Evolutionary conservation across 2,329 filamentous ascomycete genomes (phyloP).

Genomic region (Cryphonectria carpinicola): DNA sequence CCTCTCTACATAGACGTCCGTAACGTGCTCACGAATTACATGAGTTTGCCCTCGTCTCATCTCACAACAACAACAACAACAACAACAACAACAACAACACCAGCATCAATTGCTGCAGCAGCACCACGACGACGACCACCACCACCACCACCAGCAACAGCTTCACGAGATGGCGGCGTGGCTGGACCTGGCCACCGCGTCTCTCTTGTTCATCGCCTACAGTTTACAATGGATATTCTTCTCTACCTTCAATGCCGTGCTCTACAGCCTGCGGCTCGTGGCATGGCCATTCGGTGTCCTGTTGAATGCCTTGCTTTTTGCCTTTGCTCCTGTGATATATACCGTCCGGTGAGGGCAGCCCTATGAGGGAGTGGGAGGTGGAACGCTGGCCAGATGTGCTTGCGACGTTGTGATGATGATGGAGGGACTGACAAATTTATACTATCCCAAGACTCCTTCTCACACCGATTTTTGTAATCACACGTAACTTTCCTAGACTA

Average conservation of each 20-base stretch:
- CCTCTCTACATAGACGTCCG: too few relatives aligned
- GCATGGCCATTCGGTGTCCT: constrained; percentile 22
- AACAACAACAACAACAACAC: background rate
- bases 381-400: too few relatives aligned
- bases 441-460: constrained; percentile 17
- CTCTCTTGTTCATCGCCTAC: constrained; percentile 17
- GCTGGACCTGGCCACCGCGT: constrained; percentile 19
- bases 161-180: constrained; percentile 25
- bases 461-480: constrained; percentile 36
- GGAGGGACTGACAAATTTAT: background rate
- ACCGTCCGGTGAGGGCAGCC: constrained; percentile 22
- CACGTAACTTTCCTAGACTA: constrained; percentile 15
- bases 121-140: too few relatives aligned
- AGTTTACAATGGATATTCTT: constrained; percentile 7
- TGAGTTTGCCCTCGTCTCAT: background rate
- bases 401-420: background rate
- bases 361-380: background rate
- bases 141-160: background rate
- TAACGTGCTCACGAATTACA: background rate
- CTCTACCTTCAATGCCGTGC: background rate
- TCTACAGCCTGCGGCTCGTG: constrained; percentile 20
- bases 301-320: constrained; percentile 23
- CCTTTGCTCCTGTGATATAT: constrained; percentile 26
- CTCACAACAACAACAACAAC: background rate
- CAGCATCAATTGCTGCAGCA: too few relatives aligned